Evolutionary conservation across 306 rosid genomes (phyloP).

Genomic region (Vicia villosa): DNA sequence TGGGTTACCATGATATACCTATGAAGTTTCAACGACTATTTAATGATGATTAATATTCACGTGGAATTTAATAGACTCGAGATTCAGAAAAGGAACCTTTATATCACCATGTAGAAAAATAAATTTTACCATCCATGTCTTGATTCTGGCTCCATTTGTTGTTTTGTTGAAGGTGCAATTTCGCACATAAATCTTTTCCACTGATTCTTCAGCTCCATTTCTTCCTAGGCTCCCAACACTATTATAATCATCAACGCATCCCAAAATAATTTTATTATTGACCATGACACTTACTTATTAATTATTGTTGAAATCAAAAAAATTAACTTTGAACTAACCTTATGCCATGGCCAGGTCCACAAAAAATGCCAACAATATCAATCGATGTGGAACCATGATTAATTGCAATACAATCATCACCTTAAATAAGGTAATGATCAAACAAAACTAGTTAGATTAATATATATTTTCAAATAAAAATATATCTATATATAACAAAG

Average conservation of each 20-base stretch:
- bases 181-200: slow-evolving; percentile 49
- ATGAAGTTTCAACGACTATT: too few species aligned
- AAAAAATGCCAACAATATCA: slow-evolving; percentile 35
- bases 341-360: slow-evolving; percentile 66
- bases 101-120: neutral
- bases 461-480: too few species aligned
- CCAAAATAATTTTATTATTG: neutral
- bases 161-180: slow-evolving; percentile 44
- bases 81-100: too few species aligned
- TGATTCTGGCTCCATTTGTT: slow-evolving; percentile 55
- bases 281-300: neutral
- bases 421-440: slow-evolving; percentile 24
- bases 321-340: slow-evolving; percentile 38
- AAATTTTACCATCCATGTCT: slow-evolving; percentile 49
- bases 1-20: too few species aligned
- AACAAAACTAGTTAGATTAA: neutral
- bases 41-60: too few species aligned
- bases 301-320: neutral
- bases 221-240: slow-evolving; percentile 59
- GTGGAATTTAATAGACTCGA: too few species aligned
- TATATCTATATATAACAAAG: too few species aligned
- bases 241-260: neutral
- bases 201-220: slow-evolving; percentile 30
- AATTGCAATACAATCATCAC: slow-evolving; percentile 61
- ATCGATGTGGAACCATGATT: slow-evolving; percentile 35